Percentiles rank a stretch among this genome's conserved stretches.
Conservation (phyloP, 2,329 filamentous ascomycete genomes). For the Sarocladium kiliense region DNA sequence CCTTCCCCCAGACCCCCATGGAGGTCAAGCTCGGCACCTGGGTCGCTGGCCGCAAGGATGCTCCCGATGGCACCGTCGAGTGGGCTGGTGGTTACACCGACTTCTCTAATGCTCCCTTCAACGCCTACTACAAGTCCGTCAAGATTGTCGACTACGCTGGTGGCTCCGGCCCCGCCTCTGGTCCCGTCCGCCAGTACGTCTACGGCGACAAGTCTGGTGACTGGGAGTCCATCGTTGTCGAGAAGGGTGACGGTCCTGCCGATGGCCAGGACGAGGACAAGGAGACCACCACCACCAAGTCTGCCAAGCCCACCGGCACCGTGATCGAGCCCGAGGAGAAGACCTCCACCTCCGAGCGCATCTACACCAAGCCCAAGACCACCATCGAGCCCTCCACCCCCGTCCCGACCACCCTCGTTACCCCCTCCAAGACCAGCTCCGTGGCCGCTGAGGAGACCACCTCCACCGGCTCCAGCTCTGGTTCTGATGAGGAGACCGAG, state of each 20-base stretch:
- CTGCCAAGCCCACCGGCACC: conserved; percentile 9
- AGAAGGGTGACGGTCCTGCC: conserved; percentile 27
- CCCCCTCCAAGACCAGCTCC: neutral
- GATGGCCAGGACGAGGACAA: conserved; percentile 14
- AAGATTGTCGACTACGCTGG: conserved; percentile 50
- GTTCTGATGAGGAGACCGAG: conserved; percentile 12
- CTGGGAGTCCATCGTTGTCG: conserved; percentile 47
- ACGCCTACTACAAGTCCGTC: conserved; percentile 52
- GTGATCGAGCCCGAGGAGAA: conserved; percentile 9
- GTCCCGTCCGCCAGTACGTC: conserved; percentile 44
- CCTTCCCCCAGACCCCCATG: conserved; percentile 71
- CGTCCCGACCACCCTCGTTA: neutral
- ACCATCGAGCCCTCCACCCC: conserved; percentile 7
- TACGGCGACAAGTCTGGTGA: conserved; percentile 45
- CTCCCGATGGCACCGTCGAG: conserved; percentile 64
- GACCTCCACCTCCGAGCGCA: conserved; percentile 6
- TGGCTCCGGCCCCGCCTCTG: conserved; percentile 32
- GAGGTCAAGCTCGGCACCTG: conserved; percentile 65
- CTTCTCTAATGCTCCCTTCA: conserved; percentile 47
- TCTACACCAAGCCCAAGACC: conserved; percentile 12
- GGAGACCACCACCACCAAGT: conserved; percentile 3
- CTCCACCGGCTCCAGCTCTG: too few relatives aligned
- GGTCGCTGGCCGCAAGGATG: conserved; percentile 53
- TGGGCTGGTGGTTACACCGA: conserved; percentile 63
- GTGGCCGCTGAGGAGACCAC: neutral